Percentiles rank a stretch among this genome's conserved stretches.
Conservation (phyloP, 768 basidiomycete genomes). For the Cantharellus anzutake region DNA sequence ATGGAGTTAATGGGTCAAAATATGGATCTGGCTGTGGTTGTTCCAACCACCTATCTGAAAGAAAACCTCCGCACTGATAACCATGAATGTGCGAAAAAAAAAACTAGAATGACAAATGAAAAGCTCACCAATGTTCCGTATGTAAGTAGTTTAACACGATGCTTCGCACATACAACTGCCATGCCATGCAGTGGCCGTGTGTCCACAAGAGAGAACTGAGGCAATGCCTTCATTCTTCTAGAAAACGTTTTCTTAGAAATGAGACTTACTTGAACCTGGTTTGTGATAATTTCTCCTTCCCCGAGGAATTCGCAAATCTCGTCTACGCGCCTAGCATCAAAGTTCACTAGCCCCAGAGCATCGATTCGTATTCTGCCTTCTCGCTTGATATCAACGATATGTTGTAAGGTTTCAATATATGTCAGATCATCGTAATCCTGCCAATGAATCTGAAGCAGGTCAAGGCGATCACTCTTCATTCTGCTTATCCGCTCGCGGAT, state of each 20-base stretch:
- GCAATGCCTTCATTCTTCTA: background rate
- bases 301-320: conserved; percentile 65
- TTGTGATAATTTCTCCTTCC: conserved; percentile 52
- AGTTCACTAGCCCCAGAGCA: conserved; percentile 62
- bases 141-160: conserved; percentile 54
- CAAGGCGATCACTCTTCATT: conserved; percentile 20
- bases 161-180: conserved; percentile 55
- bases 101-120: background rate
- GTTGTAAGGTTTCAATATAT: conserved; percentile 29
- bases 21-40: conserved; percentile 54
- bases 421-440: conserved; percentile 36
- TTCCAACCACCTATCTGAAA: conserved; percentile 57
- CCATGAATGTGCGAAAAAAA: background rate
- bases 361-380: conserved; percentile 32
- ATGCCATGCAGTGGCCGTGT: conserved; percentile 58
- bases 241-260: background rate
- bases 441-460: conserved; percentile 75
- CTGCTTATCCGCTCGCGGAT: conserved; percentile 35
- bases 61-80: conserved; percentile 61
- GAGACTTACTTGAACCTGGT: conserved; percentile 55
- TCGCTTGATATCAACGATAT: conserved; percentile 38
- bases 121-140: conserved; percentile 57
- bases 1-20: conserved; percentile 48
- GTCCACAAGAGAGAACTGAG: conserved; percentile 66
- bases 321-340: conserved; percentile 53